Evolutionary conservation across 2,329 filamentous ascomycete species (phyloP), one percentile per base, ranked within the genome.

Genomic region (Lecanicillium sp.): DNA sequence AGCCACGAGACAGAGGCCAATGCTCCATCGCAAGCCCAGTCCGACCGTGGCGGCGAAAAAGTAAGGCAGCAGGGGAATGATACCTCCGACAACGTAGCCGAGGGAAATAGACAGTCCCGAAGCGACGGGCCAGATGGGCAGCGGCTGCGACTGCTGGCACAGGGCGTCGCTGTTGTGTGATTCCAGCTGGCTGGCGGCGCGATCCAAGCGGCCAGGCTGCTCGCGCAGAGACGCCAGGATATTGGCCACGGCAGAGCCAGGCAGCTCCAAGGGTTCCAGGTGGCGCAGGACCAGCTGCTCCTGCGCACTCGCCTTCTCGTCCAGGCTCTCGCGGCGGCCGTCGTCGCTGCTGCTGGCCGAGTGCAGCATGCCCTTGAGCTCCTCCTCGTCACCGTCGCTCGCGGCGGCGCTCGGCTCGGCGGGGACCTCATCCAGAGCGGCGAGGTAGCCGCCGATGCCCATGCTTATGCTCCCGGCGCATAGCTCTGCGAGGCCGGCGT

Each of bases 391-490:
- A 2, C 31, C 29, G 0, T 27, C 14, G 5, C 2, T 33, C 4
- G 11, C 22, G 20, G 29, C 36, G 22, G 28, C 40, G 4, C 28
- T 18, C 17, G 38, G 14, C 3, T 33, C 2, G 9, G 44, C 29
- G 8, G 45, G 49, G 18, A 53, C 29, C 12, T 61, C 58, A 29
- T 51, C 72, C 50, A 53, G 61, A 39, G 79, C 78, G 2, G 79
- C 77, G 2, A 87, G 62, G 50, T 81, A 86, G 11, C 79, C 81
- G 14, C 82, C 79, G 12, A 87, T 69, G 3, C 81, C 82, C 82
- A 86, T 86, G 33, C 77, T 82, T 43, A 87, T 84, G 33, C 78
- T 75, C 3, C 83, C 81, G 0, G 80, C 79, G 44, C 82, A 81
- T 29, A 86, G 66, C 56, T 87, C 82, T 1, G 81, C 81, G 19